Percentiles rank a stretch among this genome's conserved stretches.
These are phyloP conservation scores for Alisma plantagoaquatica DNA, from an alignment of 106 monocot genomes.

Conservation along the genomic window DNA sequence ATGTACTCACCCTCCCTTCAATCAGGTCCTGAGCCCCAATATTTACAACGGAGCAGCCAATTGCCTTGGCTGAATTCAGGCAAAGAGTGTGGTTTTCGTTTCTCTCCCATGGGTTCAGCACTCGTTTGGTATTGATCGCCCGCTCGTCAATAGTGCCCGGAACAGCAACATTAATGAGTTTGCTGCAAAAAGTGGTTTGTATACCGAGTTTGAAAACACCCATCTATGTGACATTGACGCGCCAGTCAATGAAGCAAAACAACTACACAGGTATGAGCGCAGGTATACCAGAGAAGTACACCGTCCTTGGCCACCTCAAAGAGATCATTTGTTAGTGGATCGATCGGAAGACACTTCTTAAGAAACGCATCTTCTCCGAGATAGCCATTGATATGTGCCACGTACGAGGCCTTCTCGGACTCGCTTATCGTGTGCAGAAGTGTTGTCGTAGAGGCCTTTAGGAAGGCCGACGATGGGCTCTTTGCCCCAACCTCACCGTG, in stretches of 20 bases:
- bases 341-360: conserved; percentile 58
- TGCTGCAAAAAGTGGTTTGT: conserved; percentile 27
- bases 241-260: neutral
- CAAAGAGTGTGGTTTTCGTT: conserved; percentile 26
- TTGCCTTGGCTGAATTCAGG: conserved; percentile 25
- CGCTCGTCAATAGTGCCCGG: conserved; percentile 95
- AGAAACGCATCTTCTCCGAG: conserved; percentile 66
- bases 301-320: conserved; percentile 74
- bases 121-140: conserved; percentile 78
- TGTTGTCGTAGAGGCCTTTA: conserved; percentile 64
- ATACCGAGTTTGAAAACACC: neutral
- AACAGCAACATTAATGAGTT: conserved; percentile 88
- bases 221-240: neutral
- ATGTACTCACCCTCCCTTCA: conserved; percentile 19
- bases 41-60: conserved; percentile 23
- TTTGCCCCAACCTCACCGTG: conserved; percentile 18
- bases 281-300: conserved; percentile 80
- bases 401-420: conserved; percentile 76
- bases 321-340: conserved; percentile 54
- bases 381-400: conserved; percentile 69
- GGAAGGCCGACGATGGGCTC: conserved; percentile 45
- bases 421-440: conserved; percentile 71
- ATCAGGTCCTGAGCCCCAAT: conserved; percentile 23
- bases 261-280: neutral
- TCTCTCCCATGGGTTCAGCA: conserved; percentile 53